Evolutionary conservation across 768 basidiomycete genomes (phyloP).

Genomic region (Tylopilus intermedius): DNA sequence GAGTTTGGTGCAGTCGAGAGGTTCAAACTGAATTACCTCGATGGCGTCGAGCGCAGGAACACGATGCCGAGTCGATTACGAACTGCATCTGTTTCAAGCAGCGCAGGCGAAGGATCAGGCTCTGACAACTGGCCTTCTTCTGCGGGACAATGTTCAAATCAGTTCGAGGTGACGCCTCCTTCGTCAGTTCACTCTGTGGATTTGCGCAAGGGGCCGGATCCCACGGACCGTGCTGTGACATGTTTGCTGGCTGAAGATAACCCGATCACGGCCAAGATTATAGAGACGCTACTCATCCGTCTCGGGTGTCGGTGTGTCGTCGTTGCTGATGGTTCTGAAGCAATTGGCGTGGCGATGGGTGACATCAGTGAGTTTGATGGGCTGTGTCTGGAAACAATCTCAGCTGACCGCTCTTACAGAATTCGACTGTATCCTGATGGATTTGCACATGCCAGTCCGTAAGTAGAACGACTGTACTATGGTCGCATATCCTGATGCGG

Average conservation of each 20-base stretch:
- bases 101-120: constrained; percentile 71
- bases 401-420: constrained; percentile 42
- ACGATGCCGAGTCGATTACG: constrained; percentile 86
- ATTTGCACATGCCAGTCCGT: constrained; percentile 92
- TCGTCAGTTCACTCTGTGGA: constrained; percentile 86
- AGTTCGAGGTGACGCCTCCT: constrained; percentile 63
- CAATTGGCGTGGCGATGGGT: constrained; percentile 94
- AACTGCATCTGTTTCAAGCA: constrained; percentile 82
- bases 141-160: constrained; percentile 46
- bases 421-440: constrained; percentile 95
- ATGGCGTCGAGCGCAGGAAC: constrained; percentile 69
- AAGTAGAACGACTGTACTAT: constrained; percentile 32
- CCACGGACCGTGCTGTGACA: constrained; percentile 84
- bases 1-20: constrained; percentile 85
- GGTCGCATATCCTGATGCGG: constrained; percentile 1
- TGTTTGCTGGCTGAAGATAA: constrained; percentile 96
- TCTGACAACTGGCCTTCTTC: constrained; percentile 71
- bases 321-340: constrained; percentile 94
- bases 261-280: constrained; percentile 95
- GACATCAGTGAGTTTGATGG: constrained; percentile 76
- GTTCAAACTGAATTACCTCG: constrained; percentile 79
- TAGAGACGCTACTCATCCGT: constrained; percentile 89
- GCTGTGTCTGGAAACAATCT: background rate
- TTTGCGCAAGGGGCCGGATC: constrained; percentile 69
- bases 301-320: constrained; percentile 95